A percentile compares a stretch with the other conserved stretches of the same genome.
Evolutionary conservation across 176 grass and related monocot species (phyloP).

Genomic region (Phoenix dactylifera): DNA sequence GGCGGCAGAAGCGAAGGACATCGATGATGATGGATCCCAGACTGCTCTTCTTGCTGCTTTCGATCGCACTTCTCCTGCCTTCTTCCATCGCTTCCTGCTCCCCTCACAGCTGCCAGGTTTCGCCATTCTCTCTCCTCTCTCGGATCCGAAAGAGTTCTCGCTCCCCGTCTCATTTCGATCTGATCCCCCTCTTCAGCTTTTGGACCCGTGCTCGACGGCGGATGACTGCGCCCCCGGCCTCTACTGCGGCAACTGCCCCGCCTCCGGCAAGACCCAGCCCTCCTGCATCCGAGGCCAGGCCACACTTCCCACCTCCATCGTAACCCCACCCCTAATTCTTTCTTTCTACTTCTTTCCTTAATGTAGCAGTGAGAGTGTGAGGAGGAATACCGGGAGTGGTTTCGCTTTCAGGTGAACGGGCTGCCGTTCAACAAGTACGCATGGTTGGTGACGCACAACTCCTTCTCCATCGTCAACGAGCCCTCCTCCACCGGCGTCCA

Average conservation of each 20-base stretch:
- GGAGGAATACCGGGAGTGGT: too few relatives aligned
- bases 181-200: conserved; percentile 20
- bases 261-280: conserved; percentile 37
- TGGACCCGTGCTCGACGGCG: conserved; percentile 50
- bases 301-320: conserved; percentile 66
- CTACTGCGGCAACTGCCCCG: conserved; percentile 81
- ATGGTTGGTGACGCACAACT: conserved; percentile 96
- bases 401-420: conserved; percentile 46
- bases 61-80: too few relatives aligned
- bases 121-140: too few relatives aligned
- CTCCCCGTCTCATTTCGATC: too few relatives aligned
- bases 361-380: too few relatives aligned
- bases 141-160: too few relatives aligned
- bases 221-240: conserved; percentile 58
- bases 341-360: too few relatives aligned
- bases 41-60: too few relatives aligned
- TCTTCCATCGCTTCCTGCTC: too few relatives aligned
- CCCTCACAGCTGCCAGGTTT: too few relatives aligned
- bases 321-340: conserved; percentile 1
- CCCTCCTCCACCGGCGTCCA: conserved; percentile 69
- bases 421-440: conserved; percentile 83
- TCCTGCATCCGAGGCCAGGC: conserved; percentile 73
- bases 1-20: too few relatives aligned
- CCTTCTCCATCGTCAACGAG: conserved; percentile 86
- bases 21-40: too few relatives aligned